Conservation (phyloP, 345 rosid species). For the Trapa bicornis region DNA sequence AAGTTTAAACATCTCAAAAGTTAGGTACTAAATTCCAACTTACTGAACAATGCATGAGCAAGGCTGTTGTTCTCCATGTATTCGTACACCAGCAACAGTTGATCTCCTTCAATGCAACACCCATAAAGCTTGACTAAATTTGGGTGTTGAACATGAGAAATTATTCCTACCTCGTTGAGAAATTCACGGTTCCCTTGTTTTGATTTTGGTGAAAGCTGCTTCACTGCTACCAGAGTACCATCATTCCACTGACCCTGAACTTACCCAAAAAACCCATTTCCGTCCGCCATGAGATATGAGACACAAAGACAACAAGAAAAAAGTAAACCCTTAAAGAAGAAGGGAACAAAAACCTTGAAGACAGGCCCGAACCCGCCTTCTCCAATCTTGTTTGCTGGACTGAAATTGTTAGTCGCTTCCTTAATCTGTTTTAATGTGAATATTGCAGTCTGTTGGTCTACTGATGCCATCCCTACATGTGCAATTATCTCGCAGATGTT, state of each 20-base stretch:
- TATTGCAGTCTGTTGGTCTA: conserved; percentile 25
- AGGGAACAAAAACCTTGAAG: conserved; percentile 22
- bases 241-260: conserved; percentile 32
- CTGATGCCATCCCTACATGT: conserved; percentile 6
- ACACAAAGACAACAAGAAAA: neutral
- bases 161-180: conserved; percentile 54
- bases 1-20: neutral
- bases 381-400: conserved; percentile 27
- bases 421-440: conserved; percentile 30
- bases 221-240: conserved; percentile 52
- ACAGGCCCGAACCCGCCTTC: conserved; percentile 46
- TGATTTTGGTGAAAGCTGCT: conserved; percentile 63
- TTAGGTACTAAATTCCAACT: conserved; percentile 6
- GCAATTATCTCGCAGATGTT: neutral
- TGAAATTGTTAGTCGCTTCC: conserved; percentile 31
- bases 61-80: conserved; percentile 65
- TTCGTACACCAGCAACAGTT: conserved; percentile 46
- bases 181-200: conserved; percentile 66
- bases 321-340: conserved; percentile 24
- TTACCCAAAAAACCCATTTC: neutral
- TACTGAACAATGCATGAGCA: conserved; percentile 45
- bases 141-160: conserved; percentile 58
- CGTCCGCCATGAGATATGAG: neutral
- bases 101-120: conserved; percentile 53
- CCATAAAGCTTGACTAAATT: conserved; percentile 63